phyloP scores from a whole-genome alignment of 306 rosid species.

The Sicyos baderoa region DNA sequence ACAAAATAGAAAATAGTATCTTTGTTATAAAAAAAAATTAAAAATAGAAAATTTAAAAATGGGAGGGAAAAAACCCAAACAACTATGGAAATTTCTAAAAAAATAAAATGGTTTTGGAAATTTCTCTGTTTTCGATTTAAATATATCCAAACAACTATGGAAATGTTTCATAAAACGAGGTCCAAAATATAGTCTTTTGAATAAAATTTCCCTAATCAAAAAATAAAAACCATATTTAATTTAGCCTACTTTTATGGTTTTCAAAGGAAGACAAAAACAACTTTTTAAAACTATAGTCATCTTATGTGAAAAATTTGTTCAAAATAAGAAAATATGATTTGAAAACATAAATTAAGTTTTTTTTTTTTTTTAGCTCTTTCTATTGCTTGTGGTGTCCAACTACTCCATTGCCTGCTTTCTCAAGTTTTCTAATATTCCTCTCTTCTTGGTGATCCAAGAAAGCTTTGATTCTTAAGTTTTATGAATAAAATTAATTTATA shows the following conservation, averaged over 20 bases:
- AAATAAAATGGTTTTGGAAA: neutral
- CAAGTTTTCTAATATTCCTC: slow-evolving; percentile 91
- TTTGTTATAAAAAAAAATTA: too few relatives aligned
- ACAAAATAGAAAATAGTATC: too few relatives aligned
- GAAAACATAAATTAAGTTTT: slow-evolving; percentile 1
- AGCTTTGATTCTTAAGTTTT: slow-evolving; percentile 64
- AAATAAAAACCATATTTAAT: neutral
- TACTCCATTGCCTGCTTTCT: slow-evolving; percentile 69
- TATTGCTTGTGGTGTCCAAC: slow-evolving; percentile 78
- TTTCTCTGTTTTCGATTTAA: neutral
- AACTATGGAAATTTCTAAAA: too few relatives aligned
- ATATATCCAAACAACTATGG: neutral
- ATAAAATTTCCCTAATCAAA: neutral
- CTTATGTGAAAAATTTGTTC: neutral
- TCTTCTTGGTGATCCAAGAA: slow-evolving; percentile 68
- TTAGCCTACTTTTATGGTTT: neutral
- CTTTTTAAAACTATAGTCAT: neutral
- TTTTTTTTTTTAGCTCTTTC: slow-evolving; percentile 44
- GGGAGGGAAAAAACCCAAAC: too few relatives aligned
- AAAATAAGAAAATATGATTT: neutral
- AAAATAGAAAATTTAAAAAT: too few relatives aligned
- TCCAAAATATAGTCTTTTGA: neutral
- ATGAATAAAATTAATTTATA: slow-evolving; percentile 30
- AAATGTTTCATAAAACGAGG: neutral
- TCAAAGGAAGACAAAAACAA: neutral